Conservation (phyloP, 129 eudicot species). For the Deinandra increscens region DNA sequence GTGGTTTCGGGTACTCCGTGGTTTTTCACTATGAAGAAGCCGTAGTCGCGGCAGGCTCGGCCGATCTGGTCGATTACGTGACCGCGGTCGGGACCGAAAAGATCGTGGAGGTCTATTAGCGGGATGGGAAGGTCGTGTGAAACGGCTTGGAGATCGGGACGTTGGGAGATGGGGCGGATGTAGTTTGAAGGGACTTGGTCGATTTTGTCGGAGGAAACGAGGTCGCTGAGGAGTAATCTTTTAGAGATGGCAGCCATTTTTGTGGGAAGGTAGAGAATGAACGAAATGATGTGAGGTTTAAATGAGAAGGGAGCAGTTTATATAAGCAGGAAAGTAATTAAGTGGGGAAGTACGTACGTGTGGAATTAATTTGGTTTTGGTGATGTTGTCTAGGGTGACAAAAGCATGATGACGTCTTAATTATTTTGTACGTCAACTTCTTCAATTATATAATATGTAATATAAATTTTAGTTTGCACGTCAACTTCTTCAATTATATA, state of each 20-base stretch:
- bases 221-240: constrained; percentile 26
- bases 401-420: too few relatives aligned
- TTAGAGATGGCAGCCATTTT: constrained; percentile 16
- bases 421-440: too few relatives aligned
- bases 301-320: not conserved
- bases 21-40: constrained; percentile 43
- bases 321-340: not conserved
- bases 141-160: constrained; percentile 39
- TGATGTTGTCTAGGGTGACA: too few relatives aligned
- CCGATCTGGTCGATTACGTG: constrained; percentile 32
- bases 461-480: too few relatives aligned
- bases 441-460: too few relatives aligned
- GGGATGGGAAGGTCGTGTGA: constrained; percentile 31
- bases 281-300: not conserved
- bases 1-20: constrained; percentile 26
- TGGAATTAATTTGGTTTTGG: too few relatives aligned
- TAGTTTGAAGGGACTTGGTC: constrained; percentile 36
- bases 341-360: too few relatives aligned
- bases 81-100: constrained; percentile 26
- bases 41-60: constrained; percentile 35
- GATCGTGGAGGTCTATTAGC: constrained; percentile 26
- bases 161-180: constrained; percentile 47
- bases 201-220: constrained; percentile 14
- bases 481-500: too few relatives aligned
- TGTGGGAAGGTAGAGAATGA: too few relatives aligned